Base-by-base conservation (phyloP, 768 basidiomycete species). In the Panellus pusillus region DNA sequence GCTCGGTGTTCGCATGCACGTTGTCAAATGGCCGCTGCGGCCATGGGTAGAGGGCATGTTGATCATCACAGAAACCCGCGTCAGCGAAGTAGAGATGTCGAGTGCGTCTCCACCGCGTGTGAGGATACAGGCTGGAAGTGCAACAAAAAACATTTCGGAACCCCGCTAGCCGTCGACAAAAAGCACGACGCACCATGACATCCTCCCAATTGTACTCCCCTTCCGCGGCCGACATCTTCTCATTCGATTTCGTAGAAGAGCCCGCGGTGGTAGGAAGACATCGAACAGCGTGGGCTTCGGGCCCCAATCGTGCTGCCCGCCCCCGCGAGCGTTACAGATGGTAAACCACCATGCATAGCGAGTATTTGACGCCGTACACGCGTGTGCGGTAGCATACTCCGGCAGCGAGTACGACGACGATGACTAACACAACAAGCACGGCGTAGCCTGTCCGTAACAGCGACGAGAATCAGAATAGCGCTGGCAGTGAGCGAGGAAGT, bases 111-210 rank as follows among this genome's bases (percentile, higher is more conserved):
- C 40, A 3, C 39, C 57, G 6, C 45, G 53, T 6, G 46, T 24
- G 41, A 53, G 42, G 58, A 60, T 40, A 60, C 27, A 6, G 58
- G 58, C 58, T 60, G 27, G 3, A 12, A 37, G 42, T 6, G n/a
- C 3, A 27, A 24, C 24, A 19, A 15, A 2, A 9, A 4, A 12
- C 4, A 19, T 29, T 17, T 24, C 24, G 6, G 24, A 24, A 24
- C 24, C 24, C 24, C 24, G 24, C 24, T 24, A 6, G 24, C 24
- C 6, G 24, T 24, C 24, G 24, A 24, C 24, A 24, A 24, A 7
- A 41, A 31, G 6, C 6, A 17, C 6, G 8, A 52, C 58, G 40
- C 50, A 52, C 58, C 54, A 47, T 55, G 27, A 60, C 51, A 27
- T 38, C 45, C 15, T 55, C 53, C 58, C 58, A 60, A 9, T 41